phyloP scores from a whole-genome alignment of 1,139 yeast genomes.

The Debaryomyces subglobosus region DNA sequence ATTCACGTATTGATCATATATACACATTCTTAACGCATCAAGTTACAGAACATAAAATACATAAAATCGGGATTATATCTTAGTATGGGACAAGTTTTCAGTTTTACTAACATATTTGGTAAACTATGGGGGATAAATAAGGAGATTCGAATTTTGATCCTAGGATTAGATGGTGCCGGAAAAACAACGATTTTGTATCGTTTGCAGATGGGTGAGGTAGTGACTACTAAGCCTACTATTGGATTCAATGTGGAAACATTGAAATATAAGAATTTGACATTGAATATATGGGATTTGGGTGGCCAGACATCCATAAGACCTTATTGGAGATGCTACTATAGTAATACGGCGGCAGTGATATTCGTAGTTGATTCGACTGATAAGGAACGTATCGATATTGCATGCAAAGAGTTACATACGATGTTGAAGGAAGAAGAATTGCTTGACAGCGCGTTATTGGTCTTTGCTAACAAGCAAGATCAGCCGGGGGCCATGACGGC shows the following conservation, averaged over 20 bases:
- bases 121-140: constrained; percentile 87
- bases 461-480: constrained; percentile 96
- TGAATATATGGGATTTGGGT: constrained; percentile 90
- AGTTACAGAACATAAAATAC: background rate
- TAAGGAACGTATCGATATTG: constrained; percentile 86
- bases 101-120: constrained; percentile 73
- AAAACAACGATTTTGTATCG: constrained; percentile 93
- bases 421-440: constrained; percentile 95
- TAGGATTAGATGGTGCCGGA: constrained; percentile 98
- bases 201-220: constrained; percentile 91
- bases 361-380: constrained; percentile 98
- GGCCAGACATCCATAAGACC: constrained; percentile 98
- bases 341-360: constrained; percentile 93
- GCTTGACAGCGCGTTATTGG: constrained; percentile 84
- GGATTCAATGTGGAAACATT: constrained; percentile 97
- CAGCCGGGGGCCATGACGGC: constrained; percentile 95
- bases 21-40: background rate
- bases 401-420: constrained; percentile 83
- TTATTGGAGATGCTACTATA: constrained; percentile 97
- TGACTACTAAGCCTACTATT: constrained; percentile 92
- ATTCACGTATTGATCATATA: background rate
- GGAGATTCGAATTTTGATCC: constrained; percentile 87
- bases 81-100: constrained; percentile 80
- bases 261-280: constrained; percentile 84
- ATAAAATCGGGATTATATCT: background rate